These are phyloP conservation scores for Onygena corvina DNA, from an alignment of 2,329 filamentous ascomycete species.

Conservation along the genomic window DNA sequence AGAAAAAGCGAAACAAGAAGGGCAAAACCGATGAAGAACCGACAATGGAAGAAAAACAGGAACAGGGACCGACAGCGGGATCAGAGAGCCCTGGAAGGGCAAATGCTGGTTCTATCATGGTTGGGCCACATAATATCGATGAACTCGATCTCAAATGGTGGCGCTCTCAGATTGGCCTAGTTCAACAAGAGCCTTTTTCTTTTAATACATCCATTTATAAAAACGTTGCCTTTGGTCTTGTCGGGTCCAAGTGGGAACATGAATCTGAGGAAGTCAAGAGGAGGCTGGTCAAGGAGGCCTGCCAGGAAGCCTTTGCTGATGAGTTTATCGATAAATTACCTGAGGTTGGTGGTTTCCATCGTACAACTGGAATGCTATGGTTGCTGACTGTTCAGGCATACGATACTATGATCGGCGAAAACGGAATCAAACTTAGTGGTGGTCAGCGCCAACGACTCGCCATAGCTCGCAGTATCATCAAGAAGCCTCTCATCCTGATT, in stretches of 20 bases:
- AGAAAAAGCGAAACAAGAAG: neutral
- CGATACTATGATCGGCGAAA: constrained; percentile 62
- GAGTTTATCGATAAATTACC: constrained; percentile 57
- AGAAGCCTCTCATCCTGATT: constrained; percentile 53
- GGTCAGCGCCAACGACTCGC: constrained; percentile 75
- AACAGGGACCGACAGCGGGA: too few species aligned
- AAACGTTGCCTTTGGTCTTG: constrained; percentile 50
- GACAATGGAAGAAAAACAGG: neutral
- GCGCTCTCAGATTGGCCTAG: constrained; percentile 48
- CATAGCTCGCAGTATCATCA: constrained; percentile 59
- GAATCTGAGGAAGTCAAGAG: constrained; percentile 27
- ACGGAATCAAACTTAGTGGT: constrained; percentile 66
- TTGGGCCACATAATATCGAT: constrained; percentile 42
- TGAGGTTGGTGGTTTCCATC: constrained; percentile 17
- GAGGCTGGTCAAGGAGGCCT: constrained; percentile 49
- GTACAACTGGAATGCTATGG: neutral
- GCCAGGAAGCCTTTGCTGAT: constrained; percentile 55
- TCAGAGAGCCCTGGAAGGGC: neutral
- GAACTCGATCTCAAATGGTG: constrained; percentile 52
- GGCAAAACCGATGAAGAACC: neutral
- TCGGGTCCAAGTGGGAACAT: constrained; percentile 27
- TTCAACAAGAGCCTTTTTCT: constrained; percentile 56
- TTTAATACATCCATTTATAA: constrained; percentile 55
- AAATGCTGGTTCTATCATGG: constrained; percentile 39
- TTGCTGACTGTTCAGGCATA: constrained; percentile 43